phyloP scores from a whole-genome alignment of 305 asterid genomes.

The Plantago rigida region DNA sequence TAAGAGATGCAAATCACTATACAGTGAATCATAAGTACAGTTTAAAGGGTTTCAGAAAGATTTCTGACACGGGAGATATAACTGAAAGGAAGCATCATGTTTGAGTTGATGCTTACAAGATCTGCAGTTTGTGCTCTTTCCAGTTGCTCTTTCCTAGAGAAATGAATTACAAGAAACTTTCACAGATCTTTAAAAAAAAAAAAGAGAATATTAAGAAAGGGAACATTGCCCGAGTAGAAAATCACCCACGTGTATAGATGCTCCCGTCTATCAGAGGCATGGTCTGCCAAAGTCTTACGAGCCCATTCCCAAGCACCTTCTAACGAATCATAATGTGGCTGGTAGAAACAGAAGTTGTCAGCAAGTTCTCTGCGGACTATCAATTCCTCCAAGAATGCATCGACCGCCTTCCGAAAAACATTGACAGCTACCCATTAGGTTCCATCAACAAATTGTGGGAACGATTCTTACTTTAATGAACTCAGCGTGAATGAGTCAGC shows the following conservation, averaged over 20 bases:
- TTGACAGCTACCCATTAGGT: constrained; percentile 13
- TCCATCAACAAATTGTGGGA: neutral
- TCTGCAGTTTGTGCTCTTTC: constrained; percentile 91
- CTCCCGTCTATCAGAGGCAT: constrained; percentile 77
- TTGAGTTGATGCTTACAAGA: constrained; percentile 42
- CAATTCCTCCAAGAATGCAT: constrained; percentile 75
- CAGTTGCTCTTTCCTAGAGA: constrained; percentile 65
- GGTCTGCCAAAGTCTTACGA: constrained; percentile 69
- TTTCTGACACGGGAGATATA: neutral
- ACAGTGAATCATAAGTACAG: neutral
- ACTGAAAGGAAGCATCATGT: neutral
- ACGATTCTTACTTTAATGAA: neutral
- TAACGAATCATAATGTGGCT: constrained; percentile 77
- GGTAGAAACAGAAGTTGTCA: constrained; percentile 89
- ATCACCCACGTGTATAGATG: constrained; percentile 66
- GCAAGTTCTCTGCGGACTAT: constrained; percentile 91
- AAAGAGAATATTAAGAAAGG: constrained; percentile 16
- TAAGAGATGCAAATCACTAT: neutral
- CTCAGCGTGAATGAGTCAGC: neutral
- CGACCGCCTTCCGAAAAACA: constrained; percentile 59
- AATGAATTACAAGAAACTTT: neutral
- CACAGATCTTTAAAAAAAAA: neutral
- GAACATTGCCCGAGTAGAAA: constrained; percentile 5
- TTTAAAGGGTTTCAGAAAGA: neutral
- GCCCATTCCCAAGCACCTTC: constrained; percentile 99